Evolutionary conservation across 805 yeast species (phyloP).

Genomic region (Yarrowia deformans): DNA sequence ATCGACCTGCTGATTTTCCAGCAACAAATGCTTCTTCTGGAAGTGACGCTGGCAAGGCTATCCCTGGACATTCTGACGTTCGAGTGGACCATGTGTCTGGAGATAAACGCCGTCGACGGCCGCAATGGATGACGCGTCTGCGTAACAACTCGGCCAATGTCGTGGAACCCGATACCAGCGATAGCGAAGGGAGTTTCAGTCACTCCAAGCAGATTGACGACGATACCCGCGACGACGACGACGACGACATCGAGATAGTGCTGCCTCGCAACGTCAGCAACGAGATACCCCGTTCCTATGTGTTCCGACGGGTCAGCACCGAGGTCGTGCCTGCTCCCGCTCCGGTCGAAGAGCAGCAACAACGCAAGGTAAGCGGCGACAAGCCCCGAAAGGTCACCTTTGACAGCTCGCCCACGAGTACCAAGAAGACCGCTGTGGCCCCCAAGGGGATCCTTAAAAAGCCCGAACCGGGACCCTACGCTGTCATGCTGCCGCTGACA

Average conservation of each 20-base stretch:
- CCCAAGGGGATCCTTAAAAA: constrained; percentile 32
- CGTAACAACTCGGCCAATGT: constrained; percentile 23
- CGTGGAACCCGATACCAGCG: constrained; percentile 22
- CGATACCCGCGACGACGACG: constrained; percentile 38
- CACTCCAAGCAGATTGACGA: constrained; percentile 13
- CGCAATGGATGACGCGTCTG: constrained; percentile 35
- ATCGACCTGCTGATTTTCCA: constrained; percentile 32
- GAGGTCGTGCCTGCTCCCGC: constrained; percentile 9
- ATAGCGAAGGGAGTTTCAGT: constrained; percentile 11
- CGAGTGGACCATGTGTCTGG: constrained; percentile 33
- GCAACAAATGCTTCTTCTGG: constrained; percentile 28
- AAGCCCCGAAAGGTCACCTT: constrained; percentile 16
- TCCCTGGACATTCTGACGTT: constrained; percentile 35
- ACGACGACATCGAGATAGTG: constrained; percentile 33
- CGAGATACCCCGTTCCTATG: constrained; percentile 25
- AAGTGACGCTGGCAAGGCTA: constrained; percentile 32
- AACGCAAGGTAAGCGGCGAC: constrained; percentile 14
- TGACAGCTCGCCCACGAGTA: constrained; percentile 3
- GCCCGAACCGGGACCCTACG: constrained; percentile 9
- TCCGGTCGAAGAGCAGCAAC: not conserved
- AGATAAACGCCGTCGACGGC: constrained; percentile 35
- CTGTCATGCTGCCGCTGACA: constrained; percentile 12
- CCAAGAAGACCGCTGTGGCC: not conserved
- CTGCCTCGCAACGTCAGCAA: constrained; percentile 22
- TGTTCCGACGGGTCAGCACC: constrained; percentile 16